A percentile compares a stretch with the other conserved stretches of the same genome.
Evolutionary conservation across 2,329 filamentous ascomycete genomes (phyloP).

Genomic region (Diplodia intermedia): DNA sequence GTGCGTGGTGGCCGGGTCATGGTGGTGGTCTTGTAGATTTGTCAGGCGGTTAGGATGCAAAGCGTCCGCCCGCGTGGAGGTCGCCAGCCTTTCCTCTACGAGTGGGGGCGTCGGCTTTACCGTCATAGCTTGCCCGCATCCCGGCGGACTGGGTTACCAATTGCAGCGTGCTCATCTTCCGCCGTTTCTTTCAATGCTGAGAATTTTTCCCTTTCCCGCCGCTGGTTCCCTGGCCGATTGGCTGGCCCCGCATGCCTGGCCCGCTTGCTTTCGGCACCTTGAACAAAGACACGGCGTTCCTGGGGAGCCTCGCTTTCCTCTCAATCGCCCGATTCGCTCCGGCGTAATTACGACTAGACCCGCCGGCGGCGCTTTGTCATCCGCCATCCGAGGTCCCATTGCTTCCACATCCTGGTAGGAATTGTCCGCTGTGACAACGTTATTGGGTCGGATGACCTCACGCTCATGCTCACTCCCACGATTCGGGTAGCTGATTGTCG

Average conservation of each 20-base stretch:
- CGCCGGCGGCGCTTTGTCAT: slow-evolving; percentile 10
- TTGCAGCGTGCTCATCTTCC: slow-evolving; percentile 14
- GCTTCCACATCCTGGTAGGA: background rate
- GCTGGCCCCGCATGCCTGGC: slow-evolving; percentile 9
- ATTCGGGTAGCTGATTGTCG: background rate
- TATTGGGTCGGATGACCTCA: slow-evolving; percentile 9
- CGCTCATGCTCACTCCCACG: slow-evolving; percentile 5
- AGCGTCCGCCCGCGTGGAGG: slow-evolving; percentile 26
- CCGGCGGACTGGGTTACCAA: slow-evolving; percentile 23
- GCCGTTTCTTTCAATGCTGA: slow-evolving; percentile 8
- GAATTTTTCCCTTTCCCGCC: slow-evolving; percentile 2
- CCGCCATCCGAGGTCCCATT: slow-evolving; percentile 17
- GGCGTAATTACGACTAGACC: slow-evolving; percentile 3
- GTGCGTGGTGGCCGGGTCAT: slow-evolving; percentile 22
- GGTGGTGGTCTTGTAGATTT: slow-evolving; percentile 31
- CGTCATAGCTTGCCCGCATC: slow-evolving; percentile 22
- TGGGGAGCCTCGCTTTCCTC: background rate
- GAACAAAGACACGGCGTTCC: slow-evolving; percentile 5
- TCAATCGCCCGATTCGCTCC: slow-evolving; percentile 7
- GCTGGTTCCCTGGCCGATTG: background rate
- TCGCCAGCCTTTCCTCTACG: slow-evolving; percentile 26
- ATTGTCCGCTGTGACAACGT: background rate
- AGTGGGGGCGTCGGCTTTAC: slow-evolving; percentile 25
- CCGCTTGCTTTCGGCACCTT: slow-evolving; percentile 8
- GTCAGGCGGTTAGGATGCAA: slow-evolving; percentile 30